A percentile compares a stretch with the other conserved stretches of the same genome.
Conservation (phyloP, 495 filamentous ascomycete species). For the Talaromyces stipitatus region DNA sequence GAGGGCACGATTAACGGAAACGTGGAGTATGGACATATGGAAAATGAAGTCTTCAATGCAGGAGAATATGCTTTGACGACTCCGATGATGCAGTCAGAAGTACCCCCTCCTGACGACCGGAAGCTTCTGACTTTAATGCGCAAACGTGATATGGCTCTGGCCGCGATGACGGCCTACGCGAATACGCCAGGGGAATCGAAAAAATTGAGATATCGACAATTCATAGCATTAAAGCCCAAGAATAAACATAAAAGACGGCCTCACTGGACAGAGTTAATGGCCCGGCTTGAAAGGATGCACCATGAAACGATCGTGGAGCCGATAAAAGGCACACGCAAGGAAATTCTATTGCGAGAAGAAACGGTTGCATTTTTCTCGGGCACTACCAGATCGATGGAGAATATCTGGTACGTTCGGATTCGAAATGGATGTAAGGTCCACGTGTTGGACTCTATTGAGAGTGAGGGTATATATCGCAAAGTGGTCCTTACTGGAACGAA, state of each 20-base stretch:
- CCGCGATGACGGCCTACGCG: neutral
- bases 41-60: neutral
- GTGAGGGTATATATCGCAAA: constrained; percentile 25
- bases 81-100: neutral
- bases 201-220: constrained; percentile 20
- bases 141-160: neutral
- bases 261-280: constrained; percentile 20
- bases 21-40: neutral
- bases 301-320: constrained; percentile 5
- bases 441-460: constrained; percentile 20
- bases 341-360: constrained; percentile 32
- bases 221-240: neutral
- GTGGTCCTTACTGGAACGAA: constrained; percentile 29
- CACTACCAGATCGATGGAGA: constrained; percentile 21
- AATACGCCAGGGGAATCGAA: neutral
- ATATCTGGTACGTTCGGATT: constrained; percentile 29
- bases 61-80: neutral
- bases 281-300: constrained; percentile 18
- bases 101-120: neutral
- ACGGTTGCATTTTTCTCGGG: constrained; percentile 29
- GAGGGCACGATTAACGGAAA: neutral
- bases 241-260: neutral
- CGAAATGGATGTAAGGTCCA: constrained; percentile 35
- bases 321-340: constrained; percentile 16
- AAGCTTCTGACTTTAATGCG: neutral